Conservation (phyloP, 164 flowering plant species). For the Saururus chinensis region DNA sequence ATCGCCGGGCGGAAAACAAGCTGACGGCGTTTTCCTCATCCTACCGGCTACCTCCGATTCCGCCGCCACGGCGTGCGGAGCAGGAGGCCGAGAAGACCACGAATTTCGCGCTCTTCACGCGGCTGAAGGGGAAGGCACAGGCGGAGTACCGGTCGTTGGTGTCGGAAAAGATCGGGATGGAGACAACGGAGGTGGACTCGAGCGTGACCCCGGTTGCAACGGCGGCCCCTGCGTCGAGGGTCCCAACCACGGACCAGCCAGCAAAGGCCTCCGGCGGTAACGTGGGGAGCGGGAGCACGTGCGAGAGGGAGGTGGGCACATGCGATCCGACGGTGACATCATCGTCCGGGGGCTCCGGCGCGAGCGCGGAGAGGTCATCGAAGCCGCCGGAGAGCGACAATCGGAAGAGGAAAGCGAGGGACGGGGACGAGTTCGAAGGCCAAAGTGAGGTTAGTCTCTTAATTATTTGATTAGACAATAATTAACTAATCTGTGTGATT, state of each 20-base stretch:
- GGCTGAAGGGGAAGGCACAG: conserved; percentile 13
- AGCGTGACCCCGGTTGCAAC: conserved; percentile 29
- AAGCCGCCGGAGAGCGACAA: conserved; percentile 23
- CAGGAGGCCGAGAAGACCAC: conserved; percentile 5
- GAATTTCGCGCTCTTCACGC: conserved; percentile 37
- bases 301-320: conserved; percentile 8
- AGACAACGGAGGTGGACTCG: conserved; percentile 52
- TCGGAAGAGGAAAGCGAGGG: conserved; percentile 55
- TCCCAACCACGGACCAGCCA: conserved; percentile 13
- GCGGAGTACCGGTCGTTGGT: conserved; percentile 19
- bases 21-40: neutral
- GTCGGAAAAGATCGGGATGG: conserved; percentile 18
- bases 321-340: neutral
- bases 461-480: neutral
- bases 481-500: neutral
- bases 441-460: conserved; percentile 49
- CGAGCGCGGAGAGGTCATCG: conserved; percentile 11
- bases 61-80: neutral
- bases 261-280: conserved; percentile 9
- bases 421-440: conserved; percentile 41
- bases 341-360: conserved; percentile 9
- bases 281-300: conserved; percentile 10
- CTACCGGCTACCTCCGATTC: neutral
- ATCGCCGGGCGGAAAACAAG: conserved; percentile 3
- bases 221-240: conserved; percentile 9